Conservation (phyloP, 495 filamentous ascomycete genomes). For the Aspergillus heteromorphus region DNA sequence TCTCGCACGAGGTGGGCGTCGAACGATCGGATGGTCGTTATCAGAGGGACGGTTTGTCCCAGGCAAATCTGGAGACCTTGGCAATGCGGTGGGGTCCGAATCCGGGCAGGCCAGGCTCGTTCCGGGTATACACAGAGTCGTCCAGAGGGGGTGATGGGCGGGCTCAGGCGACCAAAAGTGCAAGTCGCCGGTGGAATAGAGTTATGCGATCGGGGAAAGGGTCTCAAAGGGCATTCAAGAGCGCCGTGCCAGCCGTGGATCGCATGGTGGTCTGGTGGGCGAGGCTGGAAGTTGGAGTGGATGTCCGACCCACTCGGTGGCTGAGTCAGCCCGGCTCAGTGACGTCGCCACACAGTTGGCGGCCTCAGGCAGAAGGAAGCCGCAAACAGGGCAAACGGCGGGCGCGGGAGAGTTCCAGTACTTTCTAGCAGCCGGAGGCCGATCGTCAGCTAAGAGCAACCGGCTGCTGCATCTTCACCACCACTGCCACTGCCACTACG, state of each 20-base stretch:
- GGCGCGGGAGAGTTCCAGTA: slow-evolving; percentile 31
- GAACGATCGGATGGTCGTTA: background rate
- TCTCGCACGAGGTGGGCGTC: background rate
- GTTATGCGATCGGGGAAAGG: background rate
- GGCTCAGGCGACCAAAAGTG: background rate
- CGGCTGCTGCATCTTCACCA: slow-evolving; percentile 3
- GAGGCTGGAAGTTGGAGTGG: background rate
- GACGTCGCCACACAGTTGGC: slow-evolving; percentile 8
- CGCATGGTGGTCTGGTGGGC: no score
- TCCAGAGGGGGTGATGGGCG: background rate
- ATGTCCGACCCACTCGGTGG: background rate
- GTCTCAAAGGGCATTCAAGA: background rate
- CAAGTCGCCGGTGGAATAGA: background rate
- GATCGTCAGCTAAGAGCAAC: slow-evolving; percentile 18
- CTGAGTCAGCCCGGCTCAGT: background rate
- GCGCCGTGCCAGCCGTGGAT: background rate
- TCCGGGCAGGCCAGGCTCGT: background rate
- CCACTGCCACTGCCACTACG: slow-evolving; percentile 8
- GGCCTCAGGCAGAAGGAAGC: slow-evolving; percentile 15
- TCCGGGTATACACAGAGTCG: background rate
- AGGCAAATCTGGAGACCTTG: slow-evolving; percentile 5
- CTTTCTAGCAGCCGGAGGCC: slow-evolving; percentile 28
- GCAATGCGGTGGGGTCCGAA: slow-evolving; percentile 2
- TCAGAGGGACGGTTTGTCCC: background rate
- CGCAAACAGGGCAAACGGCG: slow-evolving; percentile 34